Evolutionary conservation across 2,329 filamentous ascomycete genomes (phyloP).

Genomic region (Fusarium sororula): DNA sequence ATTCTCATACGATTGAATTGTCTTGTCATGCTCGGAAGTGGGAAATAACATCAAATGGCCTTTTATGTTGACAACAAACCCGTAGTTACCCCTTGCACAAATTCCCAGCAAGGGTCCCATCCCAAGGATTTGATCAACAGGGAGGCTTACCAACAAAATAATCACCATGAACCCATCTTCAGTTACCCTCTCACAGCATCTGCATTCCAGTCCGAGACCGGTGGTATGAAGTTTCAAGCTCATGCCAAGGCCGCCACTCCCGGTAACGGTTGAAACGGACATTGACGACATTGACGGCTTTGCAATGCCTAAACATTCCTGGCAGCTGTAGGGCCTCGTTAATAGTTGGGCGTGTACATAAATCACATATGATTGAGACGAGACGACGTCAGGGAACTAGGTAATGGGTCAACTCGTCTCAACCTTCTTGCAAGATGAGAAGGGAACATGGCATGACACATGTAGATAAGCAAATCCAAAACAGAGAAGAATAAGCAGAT

Average conservation of each 20-base stretch:
- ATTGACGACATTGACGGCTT: slow-evolving; percentile 11
- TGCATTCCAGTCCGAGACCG: slow-evolving; percentile 19
- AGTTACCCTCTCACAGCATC: neutral
- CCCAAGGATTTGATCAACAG: slow-evolving; percentile 8
- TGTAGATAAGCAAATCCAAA: neutral
- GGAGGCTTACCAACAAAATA: neutral
- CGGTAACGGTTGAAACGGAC: slow-evolving; percentile 31
- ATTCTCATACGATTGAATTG: neutral
- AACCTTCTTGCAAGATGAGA: neutral
- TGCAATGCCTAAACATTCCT: slow-evolving; percentile 24
- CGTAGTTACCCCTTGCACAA: neutral
- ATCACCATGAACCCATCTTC: neutral
- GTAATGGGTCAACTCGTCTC: neutral
- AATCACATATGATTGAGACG: neutral
- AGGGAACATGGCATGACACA: neutral
- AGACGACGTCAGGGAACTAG: neutral
- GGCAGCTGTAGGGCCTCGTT: neutral
- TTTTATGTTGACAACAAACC: neutral
- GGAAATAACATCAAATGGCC: neutral
- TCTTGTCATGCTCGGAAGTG: neutral
- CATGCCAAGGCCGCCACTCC: slow-evolving; percentile 30
- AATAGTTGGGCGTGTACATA: neutral
- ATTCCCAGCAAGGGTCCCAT: neutral
- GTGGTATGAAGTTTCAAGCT: slow-evolving; percentile 2
- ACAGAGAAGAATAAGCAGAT: neutral